A percentile compares a stretch with the other conserved stretches of the same genome.
These are phyloP conservation scores for Hypomyces perniciosus DNA, from an alignment of 2,329 filamentous ascomycete species.

Conservation along the genomic window DNA sequence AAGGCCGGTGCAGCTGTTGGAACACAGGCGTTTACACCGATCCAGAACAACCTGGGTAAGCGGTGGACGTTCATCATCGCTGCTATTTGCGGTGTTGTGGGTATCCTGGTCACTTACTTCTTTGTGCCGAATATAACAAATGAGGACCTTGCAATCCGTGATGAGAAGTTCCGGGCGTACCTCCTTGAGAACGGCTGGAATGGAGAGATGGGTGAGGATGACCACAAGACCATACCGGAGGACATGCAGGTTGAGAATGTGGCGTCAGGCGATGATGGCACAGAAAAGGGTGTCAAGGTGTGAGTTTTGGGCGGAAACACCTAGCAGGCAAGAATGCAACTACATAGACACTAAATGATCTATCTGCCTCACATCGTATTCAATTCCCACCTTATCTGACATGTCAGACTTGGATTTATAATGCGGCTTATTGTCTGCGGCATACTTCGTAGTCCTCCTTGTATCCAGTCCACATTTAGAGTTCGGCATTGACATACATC, in stretches of 20 bases:
- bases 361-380: too few species aligned
- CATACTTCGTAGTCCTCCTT: too few species aligned
- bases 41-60: constrained; percentile 39
- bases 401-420: too few species aligned
- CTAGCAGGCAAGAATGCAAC: too few species aligned
- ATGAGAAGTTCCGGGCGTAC: constrained; percentile 39
- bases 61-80: constrained; percentile 48
- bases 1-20: constrained; percentile 47
- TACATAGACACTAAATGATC: too few species aligned
- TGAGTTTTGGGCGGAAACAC: background rate
- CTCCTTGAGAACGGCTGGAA: constrained; percentile 40
- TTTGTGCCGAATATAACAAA: constrained; percentile 41
- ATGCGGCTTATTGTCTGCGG: too few species aligned
- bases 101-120: constrained; percentile 41
- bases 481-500: too few species aligned
- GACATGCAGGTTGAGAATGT: constrained; percentile 12
- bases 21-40: constrained; percentile 44
- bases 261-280: background rate
- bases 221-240: constrained; percentile 16
- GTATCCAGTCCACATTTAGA: too few species aligned
- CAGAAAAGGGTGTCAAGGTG: constrained; percentile 18
- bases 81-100: constrained; percentile 42
- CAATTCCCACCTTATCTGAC: too few species aligned
- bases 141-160: constrained; percentile 37
- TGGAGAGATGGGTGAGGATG: constrained; percentile 34